Evolutionary conservation across 192 early-diverging fungal species (phyloP).

Genomic region (Backusella liffmaniae): DNA sequence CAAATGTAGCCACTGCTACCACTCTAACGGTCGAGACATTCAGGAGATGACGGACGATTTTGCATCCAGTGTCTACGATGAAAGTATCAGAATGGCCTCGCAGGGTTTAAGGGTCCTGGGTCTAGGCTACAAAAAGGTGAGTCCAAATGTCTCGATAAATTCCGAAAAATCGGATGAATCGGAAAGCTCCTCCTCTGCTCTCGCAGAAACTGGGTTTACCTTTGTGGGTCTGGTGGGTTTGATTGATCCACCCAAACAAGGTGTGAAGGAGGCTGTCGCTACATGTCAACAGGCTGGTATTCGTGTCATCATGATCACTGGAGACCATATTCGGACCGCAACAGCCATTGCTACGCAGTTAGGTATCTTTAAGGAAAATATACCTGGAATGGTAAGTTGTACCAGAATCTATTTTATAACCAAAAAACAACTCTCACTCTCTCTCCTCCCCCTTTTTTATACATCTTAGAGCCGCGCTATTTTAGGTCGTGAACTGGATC

Average conservation of each 20-base stretch:
- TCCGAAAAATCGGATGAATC: neutral
- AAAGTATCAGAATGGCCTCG: conserved; percentile 72
- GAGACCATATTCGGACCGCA: conserved; percentile 93
- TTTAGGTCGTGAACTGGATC: conserved; percentile 85
- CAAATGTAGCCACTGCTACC: conserved; percentile 44
- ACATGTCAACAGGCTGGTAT: conserved; percentile 92
- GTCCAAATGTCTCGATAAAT: conserved; percentile 10
- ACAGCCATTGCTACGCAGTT: conserved; percentile 89
- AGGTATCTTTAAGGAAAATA: conserved; percentile 75
- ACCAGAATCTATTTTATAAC: neutral
- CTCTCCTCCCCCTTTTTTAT: neutral
- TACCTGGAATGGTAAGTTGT: conserved; percentile 36
- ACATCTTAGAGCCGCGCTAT: conserved; percentile 50
- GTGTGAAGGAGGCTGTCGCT: conserved; percentile 77
- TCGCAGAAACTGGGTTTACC: conserved; percentile 61
- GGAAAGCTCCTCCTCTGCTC: conserved; percentile 35
- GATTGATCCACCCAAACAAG: conserved; percentile 87
- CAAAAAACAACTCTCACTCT: neutral
- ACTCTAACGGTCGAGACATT: neutral
- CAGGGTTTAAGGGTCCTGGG: conserved; percentile 88
- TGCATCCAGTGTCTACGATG: conserved; percentile 59
- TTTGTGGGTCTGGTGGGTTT: conserved; percentile 93
- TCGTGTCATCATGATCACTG: conserved; percentile 97
- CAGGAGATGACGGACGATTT: conserved; percentile 57
- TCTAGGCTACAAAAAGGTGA: conserved; percentile 70